Percentiles rank a stretch among this genome's conserved stretches.
Evolutionary conservation across 495 filamentous ascomycete species (phyloP).

Genomic region (Ramalina intermedia): DNA sequence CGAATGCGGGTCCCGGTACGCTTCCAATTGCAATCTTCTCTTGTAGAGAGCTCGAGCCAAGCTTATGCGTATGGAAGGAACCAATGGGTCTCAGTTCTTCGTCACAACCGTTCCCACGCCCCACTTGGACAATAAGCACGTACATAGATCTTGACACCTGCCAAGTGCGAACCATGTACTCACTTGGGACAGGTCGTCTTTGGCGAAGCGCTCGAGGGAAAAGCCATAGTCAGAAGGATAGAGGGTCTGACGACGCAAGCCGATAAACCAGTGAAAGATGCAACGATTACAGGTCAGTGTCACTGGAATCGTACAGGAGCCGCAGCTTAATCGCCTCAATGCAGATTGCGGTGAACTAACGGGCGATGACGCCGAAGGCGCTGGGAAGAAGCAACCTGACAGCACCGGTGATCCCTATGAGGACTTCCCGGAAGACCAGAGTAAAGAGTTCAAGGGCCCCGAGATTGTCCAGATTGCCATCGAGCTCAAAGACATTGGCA

Average conservation of each 20-base stretch:
- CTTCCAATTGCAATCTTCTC: neutral
- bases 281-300: constrained; percentile 44
- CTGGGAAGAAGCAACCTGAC: constrained; percentile 52
- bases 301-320: neutral
- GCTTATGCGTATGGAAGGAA: constrained; percentile 25
- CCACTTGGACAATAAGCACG: constrained; percentile 92
- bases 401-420: constrained; percentile 83
- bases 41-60: neutral
- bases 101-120: constrained; percentile 86
- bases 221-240: constrained; percentile 78
- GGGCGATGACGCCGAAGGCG: constrained; percentile 47
- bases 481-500: constrained; percentile 86
- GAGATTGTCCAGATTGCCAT: constrained; percentile 64
- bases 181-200: constrained; percentile 25
- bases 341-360: constrained; percentile 75
- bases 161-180: neutral
- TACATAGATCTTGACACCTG: neutral
- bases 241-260: constrained; percentile 68
- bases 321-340: neutral
- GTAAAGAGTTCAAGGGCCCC: constrained; percentile 40
- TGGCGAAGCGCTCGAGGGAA: constrained; percentile 58
- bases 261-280: constrained; percentile 68
- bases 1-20: constrained; percentile 82
- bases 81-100: constrained; percentile 98
- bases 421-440: constrained; percentile 86